A percentile compares a stretch with the other conserved stretches of the same genome.
Evolutionary conservation across 2,329 filamentous ascomycete genomes (phyloP).

Genomic region (Eutypella sp.): DNA sequence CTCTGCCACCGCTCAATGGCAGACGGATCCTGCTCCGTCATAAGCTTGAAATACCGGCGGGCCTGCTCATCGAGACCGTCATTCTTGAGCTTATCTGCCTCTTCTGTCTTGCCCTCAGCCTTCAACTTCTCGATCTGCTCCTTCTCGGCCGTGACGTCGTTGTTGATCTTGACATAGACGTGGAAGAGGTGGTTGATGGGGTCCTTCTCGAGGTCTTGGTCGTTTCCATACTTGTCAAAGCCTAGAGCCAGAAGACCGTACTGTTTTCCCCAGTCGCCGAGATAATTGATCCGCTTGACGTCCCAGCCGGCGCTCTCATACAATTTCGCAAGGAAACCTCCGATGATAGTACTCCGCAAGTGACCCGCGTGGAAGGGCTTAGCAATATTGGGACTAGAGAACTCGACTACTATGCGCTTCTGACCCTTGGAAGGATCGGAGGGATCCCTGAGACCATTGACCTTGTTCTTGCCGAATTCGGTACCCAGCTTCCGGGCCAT

Average conservation of each 20-base stretch:
- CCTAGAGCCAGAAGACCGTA: constrained; percentile 63
- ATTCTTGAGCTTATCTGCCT: constrained; percentile 38
- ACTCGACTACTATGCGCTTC: constrained; percentile 60
- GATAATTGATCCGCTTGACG: constrained; percentile 67
- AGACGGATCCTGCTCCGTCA: constrained; percentile 55
- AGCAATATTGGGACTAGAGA: constrained; percentile 72
- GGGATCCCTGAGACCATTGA: constrained; percentile 52
- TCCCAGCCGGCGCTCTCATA: constrained; percentile 67
- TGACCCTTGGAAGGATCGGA: constrained; percentile 32
- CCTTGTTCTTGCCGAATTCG: constrained; percentile 61
- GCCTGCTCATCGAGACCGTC: constrained; percentile 44
- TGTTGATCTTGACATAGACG: constrained; percentile 66
- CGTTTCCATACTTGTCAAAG: constrained; percentile 62
- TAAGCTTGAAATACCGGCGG: constrained; percentile 57
- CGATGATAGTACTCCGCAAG: constrained; percentile 71
- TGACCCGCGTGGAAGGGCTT: constrained; percentile 73
- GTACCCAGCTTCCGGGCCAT: constrained; percentile 58
- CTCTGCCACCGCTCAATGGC: constrained; percentile 53
- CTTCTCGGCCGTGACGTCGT: constrained; percentile 57
- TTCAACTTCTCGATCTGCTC: constrained; percentile 50
- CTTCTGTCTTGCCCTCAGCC: constrained; percentile 38
- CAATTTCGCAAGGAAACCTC: constrained; percentile 65
- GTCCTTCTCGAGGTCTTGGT: constrained; percentile 58
- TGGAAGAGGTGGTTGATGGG: constrained; percentile 69
- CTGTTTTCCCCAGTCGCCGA: constrained; percentile 76